Evolutionary conservation across 2,329 filamentous ascomycete species (phyloP).

Genomic region (Magnaporthiopsis poae): DNA sequence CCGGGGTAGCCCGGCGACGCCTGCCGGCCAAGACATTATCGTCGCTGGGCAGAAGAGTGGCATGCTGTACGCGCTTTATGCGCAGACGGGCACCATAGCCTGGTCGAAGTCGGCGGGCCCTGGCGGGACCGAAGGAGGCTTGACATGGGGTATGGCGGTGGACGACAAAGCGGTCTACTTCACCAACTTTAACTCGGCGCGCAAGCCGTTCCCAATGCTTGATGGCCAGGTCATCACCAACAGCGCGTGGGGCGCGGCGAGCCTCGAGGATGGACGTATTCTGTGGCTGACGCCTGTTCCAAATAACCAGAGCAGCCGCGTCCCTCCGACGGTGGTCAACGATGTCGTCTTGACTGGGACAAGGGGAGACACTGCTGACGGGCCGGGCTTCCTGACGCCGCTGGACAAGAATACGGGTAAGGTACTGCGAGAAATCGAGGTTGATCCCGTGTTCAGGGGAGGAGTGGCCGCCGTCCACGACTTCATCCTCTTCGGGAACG

Average conservation of each 20-base stretch:
- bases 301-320: conserved; percentile 4
- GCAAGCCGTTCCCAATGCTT: conserved; percentile 9
- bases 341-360: conserved; percentile 12
- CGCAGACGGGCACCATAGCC: conserved; percentile 16
- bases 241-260: conserved; percentile 12
- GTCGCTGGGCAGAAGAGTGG: conserved; percentile 24
- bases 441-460: conserved; percentile 9
- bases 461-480: conserved; percentile 11
- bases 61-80: conserved; percentile 19
- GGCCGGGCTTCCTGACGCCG: conserved; percentile 8
- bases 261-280: conserved; percentile 12
- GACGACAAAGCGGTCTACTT: conserved; percentile 22
- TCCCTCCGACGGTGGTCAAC: conserved; percentile 13
- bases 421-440: conserved; percentile 7
- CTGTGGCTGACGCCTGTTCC: conserved; percentile 13
- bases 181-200: conserved; percentile 17
- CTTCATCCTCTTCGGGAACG: conserved; percentile 14
- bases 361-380: not conserved
- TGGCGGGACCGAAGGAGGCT: conserved; percentile 16
- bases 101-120: conserved; percentile 20
- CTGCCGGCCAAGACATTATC: conserved; percentile 16
- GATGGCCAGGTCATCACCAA: conserved; percentile 8
- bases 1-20: conserved; percentile 11
- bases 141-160: conserved; percentile 24
- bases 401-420: conserved; percentile 9